Conservation (phyloP, 2,329 filamentous ascomycete genomes). For the Colletotrichum siamense region DNA sequence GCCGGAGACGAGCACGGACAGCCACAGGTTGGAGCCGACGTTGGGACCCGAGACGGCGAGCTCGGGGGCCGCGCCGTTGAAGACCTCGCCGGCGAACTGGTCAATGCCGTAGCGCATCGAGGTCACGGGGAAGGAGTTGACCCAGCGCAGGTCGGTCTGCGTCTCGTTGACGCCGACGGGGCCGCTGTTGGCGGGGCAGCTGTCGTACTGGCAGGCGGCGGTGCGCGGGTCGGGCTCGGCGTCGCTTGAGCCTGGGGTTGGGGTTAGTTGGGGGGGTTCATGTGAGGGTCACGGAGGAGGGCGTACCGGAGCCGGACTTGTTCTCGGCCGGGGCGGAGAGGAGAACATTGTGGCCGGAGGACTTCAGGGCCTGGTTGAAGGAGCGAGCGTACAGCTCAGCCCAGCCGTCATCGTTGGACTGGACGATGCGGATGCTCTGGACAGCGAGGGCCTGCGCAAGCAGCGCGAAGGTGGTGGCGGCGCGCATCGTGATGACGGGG, state of each 20-base stretch:
- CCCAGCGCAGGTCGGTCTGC: conserved; percentile 69
- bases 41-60: conserved; percentile 72
- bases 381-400: conserved; percentile 70
- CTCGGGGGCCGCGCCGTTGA: conserved; percentile 58
- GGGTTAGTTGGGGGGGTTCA: not conserved
- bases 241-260: conserved; percentile 52
- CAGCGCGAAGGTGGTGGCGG: conserved; percentile 4
- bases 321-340: conserved; percentile 72
- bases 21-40: conserved; percentile 61
- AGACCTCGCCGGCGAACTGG: conserved; percentile 57
- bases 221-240: conserved; percentile 51
- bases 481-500: conserved; percentile 5
- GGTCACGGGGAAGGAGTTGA: conserved; percentile 73
- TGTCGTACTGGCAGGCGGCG: conserved; percentile 63
- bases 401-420: conserved; percentile 78
- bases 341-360: conserved; percentile 64
- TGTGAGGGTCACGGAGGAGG: not conserved
- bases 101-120: conserved; percentile 68
- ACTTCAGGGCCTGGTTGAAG: conserved; percentile 60
- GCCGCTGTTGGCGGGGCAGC: conserved; percentile 62
- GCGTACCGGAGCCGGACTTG: conserved; percentile 57
- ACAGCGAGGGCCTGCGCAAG: conserved; percentile 17
- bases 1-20: conserved; percentile 64
- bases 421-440: conserved; percentile 58
- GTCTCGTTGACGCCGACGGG: conserved; percentile 62